Conservation (phyloP, 164 flowering plant species). For the Umbellularia californica region DNA sequence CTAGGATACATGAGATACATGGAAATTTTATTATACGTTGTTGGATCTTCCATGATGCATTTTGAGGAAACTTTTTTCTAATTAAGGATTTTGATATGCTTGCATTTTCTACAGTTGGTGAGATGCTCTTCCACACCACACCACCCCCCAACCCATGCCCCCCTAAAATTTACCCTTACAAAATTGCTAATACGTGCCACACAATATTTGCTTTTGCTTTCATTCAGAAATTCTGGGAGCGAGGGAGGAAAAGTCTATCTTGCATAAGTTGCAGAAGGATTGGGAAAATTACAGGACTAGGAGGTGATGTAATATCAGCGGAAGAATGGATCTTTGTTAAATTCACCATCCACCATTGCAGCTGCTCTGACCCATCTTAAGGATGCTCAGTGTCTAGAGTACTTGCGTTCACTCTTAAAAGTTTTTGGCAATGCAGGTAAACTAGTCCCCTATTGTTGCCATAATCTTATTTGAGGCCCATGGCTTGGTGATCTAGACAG, state of each 20-base stretch:
- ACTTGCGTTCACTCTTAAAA: constrained; percentile 51
- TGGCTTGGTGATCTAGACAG: too few relatives aligned
- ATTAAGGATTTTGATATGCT: neutral
- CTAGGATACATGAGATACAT: neutral
- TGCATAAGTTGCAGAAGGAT: constrained; percentile 80
- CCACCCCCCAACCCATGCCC: too few relatives aligned
- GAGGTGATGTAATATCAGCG: constrained; percentile 69
- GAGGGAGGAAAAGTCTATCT: constrained; percentile 48
- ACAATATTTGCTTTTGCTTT: neutral
- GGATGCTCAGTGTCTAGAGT: constrained; percentile 51
- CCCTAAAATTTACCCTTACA: neutral
- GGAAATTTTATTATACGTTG: too few relatives aligned
- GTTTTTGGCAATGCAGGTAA: constrained; percentile 68
- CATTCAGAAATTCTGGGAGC: constrained; percentile 24
- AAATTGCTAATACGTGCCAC: neutral
- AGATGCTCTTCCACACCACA: too few relatives aligned
- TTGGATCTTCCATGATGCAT: too few relatives aligned
- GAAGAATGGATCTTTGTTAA: constrained; percentile 88
- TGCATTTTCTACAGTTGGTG: neutral
- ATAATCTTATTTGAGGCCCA: too few relatives aligned
- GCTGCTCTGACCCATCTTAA: constrained; percentile 50
- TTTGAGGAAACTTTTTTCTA: neutral
- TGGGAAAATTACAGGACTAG: constrained; percentile 52
- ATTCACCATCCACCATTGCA: constrained; percentile 78
- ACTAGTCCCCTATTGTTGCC: too few relatives aligned